Percentiles rank a stretch among this genome's conserved stretches.
Evolutionary conservation across 140 eudicot species (phyloP).

Genomic region (Stevia rebaudiana): DNA sequence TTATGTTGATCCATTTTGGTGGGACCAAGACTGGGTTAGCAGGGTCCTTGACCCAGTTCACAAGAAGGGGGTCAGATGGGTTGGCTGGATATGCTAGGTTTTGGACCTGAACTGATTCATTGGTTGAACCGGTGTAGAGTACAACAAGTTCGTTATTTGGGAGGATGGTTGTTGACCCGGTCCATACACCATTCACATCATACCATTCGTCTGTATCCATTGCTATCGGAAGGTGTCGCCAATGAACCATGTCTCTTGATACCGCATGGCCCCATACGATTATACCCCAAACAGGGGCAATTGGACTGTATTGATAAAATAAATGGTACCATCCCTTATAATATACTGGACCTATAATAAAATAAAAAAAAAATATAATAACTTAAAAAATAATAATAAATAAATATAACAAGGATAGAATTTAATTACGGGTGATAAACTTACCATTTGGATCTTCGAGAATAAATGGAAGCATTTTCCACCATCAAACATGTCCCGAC

Average conservation of each 20-base stretch:
- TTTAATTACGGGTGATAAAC: neutral
- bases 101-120: constrained; percentile 69
- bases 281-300: constrained; percentile 71
- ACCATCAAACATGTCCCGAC: constrained; percentile 15
- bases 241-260: constrained; percentile 64
- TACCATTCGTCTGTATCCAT: constrained; percentile 74
- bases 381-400: neutral
- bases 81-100: constrained; percentile 71
- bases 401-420: neutral
- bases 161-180: constrained; percentile 83
- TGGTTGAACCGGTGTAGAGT: constrained; percentile 78
- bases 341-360: constrained; percentile 50
- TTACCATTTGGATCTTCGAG: constrained; percentile 84
- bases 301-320: constrained; percentile 81
- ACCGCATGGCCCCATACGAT: constrained; percentile 92
- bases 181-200: constrained; percentile 81
- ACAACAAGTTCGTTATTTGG: constrained; percentile 60
- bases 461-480: neutral
- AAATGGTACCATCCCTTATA: constrained; percentile 88
- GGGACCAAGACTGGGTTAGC: constrained; percentile 66
- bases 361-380: neutral
- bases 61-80: constrained; percentile 69
- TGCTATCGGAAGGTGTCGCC: constrained; percentile 80
- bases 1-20: constrained; percentile 43
- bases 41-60: constrained; percentile 57